Base-by-base conservation (phyloP, 2,329 filamentous ascomycete genomes). In the Monosporascus sp. region DNA sequence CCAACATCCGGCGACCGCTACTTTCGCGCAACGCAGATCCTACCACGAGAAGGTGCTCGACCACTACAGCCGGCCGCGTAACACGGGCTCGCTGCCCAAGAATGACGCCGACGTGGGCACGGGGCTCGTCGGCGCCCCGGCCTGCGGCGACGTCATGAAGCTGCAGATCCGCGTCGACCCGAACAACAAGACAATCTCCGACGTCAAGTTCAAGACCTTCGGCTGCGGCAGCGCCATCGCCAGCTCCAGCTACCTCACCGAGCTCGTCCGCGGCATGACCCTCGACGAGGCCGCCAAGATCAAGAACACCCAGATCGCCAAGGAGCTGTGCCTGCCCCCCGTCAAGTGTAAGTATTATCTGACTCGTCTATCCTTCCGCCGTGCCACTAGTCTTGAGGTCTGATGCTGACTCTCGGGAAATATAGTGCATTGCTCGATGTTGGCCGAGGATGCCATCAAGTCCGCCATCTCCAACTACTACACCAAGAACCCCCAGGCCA, bases 261-360 rank as follows among this genome's bases (percentile, higher is more conserved):
- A 96, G 74, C 78, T 99, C 55, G 92, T 99, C 58, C 84, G 90
- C 59, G 94, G 94, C 56, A 99, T 97, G 93, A 96, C 88, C 15
- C 75, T 99, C 61, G 94, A 99, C 65, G 90, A 99, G 71, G 94
- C 95, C 36, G 86, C 86, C 51, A 87, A 88, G 75, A 89, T 99
- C 65, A 88, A 90, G 77, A 99, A 99, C 75, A 96, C 93, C 3
- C 92, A 99, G 75, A 99, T 99, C 69, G 94, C 94, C 38, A 95
- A 96, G 79, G 95, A 99, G 76, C 73, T 92, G 55, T 91, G 88
- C 65, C 72, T 89, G 66, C 88, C 88, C 36, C 88, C 88, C 52
- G 88, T 93, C 53, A 90, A 91, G 73, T 69, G 86, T 88, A 72
- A 75, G 82, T 62, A 36, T n/a, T 51, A 53, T 60, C 45, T 37